These are phyloP conservation scores for Protomyces macrosporus DNA, from an alignment of 1,139 yeast species.

Conservation along the genomic window DNA sequence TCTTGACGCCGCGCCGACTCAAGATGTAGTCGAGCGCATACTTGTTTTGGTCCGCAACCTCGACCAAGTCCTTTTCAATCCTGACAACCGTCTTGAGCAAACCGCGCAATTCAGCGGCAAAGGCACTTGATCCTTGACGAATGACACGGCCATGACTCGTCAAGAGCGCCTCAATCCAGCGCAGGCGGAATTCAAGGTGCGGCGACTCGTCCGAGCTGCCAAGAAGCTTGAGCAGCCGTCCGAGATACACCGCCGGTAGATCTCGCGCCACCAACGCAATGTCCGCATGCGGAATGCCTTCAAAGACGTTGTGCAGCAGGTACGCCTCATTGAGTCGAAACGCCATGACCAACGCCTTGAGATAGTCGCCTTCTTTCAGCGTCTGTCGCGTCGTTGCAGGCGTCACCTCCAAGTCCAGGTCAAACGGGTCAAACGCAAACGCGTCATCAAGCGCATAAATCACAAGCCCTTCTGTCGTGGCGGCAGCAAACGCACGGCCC, in stretches of 20 bases:
- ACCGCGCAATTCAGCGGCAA: conserved; percentile 58
- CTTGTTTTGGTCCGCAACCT: conserved; percentile 51
- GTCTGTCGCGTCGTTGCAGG: conserved; percentile 68
- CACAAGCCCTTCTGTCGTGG: conserved; percentile 88
- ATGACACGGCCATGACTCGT: conserved; percentile 75
- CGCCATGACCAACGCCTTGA: conserved; percentile 84
- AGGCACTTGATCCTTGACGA: conserved; percentile 56
- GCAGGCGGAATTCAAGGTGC: conserved; percentile 74
- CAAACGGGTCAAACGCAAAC: conserved; percentile 86
- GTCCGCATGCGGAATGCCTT: conserved; percentile 68
- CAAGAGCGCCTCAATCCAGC: conserved; percentile 71
- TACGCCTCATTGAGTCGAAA: conserved; percentile 81
- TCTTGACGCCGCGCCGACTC: conserved; percentile 16
- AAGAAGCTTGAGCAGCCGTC: conserved; percentile 61
- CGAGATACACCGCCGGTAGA: conserved; percentile 71
- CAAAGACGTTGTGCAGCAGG: conserved; percentile 68
- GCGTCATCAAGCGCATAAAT: conserved; percentile 74
- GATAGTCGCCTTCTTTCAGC: conserved; percentile 41
- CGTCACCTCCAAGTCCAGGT: conserved; percentile 86
- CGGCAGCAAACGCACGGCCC: conserved; percentile 86
- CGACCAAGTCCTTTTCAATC: conserved; percentile 66
- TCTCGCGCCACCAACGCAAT: conserved; percentile 59
- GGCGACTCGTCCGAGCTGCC: conserved; percentile 71
- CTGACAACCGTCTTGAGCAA: conserved; percentile 58
- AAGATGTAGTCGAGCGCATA: conserved; percentile 47